phyloP scores from a whole-genome alignment of 164 flowering plant genomes.

The Litsea cubeba region DNA sequence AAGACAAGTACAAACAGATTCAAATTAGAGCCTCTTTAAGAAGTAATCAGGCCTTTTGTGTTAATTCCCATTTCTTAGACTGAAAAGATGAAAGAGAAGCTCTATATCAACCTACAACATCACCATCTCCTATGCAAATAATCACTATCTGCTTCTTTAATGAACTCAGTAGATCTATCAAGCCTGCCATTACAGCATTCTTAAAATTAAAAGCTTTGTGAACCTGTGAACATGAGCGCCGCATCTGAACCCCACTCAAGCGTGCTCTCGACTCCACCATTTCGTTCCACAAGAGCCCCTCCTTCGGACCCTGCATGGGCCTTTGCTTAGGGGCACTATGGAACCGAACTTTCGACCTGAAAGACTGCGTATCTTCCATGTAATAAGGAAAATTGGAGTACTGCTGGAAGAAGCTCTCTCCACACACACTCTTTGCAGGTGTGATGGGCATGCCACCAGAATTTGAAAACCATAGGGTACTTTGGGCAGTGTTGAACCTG shows the following conservation, averaged over 20 bases:
- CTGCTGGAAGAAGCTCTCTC: constrained; percentile 35
- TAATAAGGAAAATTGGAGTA: constrained; percentile 52
- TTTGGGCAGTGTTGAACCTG: constrained; percentile 68
- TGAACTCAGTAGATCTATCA: constrained; percentile 23
- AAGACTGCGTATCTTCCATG: constrained; percentile 74
- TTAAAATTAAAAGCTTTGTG: constrained; percentile 37
- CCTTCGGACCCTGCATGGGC: constrained; percentile 52
- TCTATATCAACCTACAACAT: neutral
- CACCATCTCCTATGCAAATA: constrained; percentile 3
- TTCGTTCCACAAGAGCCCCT: constrained; percentile 54
- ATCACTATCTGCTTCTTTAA: constrained; percentile 19
- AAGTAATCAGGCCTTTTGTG: neutral
- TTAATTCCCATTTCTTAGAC: neutral
- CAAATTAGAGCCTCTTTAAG: neutral
- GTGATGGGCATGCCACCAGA: constrained; percentile 33
- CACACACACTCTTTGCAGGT: constrained; percentile 64
- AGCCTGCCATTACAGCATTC: constrained; percentile 26
- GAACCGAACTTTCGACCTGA: constrained; percentile 62
- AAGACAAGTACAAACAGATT: neutral
- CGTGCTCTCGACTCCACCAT: constrained; percentile 59
- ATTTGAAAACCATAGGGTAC: constrained; percentile 57
- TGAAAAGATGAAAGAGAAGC: neutral
- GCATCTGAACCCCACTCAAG: constrained; percentile 64
- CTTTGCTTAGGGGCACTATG: constrained; percentile 77
- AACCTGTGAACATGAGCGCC: constrained; percentile 37